A percentile compares a stretch with the other conserved stretches of the same genome.
Conservation (phyloP, 2,329 filamentous ascomycete genomes). For the Allantophomopsis lycopodina region DNA sequence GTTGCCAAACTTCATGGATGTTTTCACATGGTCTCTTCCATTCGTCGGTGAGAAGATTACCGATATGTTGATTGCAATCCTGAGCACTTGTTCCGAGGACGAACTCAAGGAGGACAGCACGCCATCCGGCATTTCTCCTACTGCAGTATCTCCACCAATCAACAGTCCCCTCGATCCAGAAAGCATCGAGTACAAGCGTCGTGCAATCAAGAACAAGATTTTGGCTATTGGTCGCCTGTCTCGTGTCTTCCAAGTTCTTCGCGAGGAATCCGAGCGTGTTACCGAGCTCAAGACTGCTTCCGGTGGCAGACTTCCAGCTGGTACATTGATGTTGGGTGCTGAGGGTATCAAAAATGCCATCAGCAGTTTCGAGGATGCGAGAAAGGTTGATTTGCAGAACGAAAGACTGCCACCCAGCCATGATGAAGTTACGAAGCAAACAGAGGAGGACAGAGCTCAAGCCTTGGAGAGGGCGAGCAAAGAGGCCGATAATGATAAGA, state of each 20-base stretch:
- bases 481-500: constrained; percentile 86
- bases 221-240: constrained; percentile 92
- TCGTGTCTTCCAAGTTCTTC: constrained; percentile 93
- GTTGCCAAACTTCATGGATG: constrained; percentile 99
- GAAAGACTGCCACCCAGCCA: constrained; percentile 85
- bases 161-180: constrained; percentile 53
- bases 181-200: constrained; percentile 83
- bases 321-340: constrained; percentile 93
- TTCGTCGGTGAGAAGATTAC: constrained; percentile 99
- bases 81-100: constrained; percentile 98
- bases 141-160: constrained; percentile 62
- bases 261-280: constrained; percentile 92
- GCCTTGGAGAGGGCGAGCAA: constrained; percentile 76
- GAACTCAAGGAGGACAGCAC: constrained; percentile 85
- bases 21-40: constrained; percentile 98
- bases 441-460: constrained; percentile 65
- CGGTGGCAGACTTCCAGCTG: constrained; percentile 81
- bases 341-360: constrained; percentile 99
- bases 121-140: constrained; percentile 43
- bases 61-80: constrained; percentile 96
- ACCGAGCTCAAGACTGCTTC: constrained; percentile 96
- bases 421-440: constrained; percentile 78
- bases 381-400: constrained; percentile 95
- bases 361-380: constrained; percentile 88
- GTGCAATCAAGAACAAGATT: constrained; percentile 99